Conservation (phyloP, 345 rosid genomes). For the Citrus inodora region DNA sequence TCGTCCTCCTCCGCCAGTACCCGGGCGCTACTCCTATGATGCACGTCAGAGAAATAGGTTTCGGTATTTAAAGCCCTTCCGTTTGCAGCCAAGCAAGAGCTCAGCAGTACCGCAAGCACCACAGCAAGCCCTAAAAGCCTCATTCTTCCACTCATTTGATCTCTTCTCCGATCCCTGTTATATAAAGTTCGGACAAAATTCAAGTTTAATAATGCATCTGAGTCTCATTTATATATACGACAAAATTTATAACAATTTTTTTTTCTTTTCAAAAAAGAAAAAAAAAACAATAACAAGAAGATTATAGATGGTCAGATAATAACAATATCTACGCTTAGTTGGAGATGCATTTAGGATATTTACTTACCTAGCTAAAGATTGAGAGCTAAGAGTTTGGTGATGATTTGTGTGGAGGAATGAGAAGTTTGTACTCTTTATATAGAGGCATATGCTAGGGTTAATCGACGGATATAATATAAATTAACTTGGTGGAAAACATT, state of each 20-base stretch:
- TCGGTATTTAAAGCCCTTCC: neutral
- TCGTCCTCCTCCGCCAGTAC: neutral
- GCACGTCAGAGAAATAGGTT: neutral
- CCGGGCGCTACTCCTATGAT: neutral
- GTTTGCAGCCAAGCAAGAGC: slow-evolving; percentile 20
- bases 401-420: neutral
- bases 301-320: neutral
- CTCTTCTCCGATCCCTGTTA: neutral
- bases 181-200: neutral
- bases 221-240: too few relatives aligned
- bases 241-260: too few relatives aligned
- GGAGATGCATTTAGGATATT: neutral
- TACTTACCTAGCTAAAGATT: neutral
- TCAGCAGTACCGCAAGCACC: slow-evolving; percentile 11
- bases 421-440: neutral
- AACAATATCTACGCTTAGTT: neutral
- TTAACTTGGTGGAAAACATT: neutral
- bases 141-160: slow-evolving; percentile 16
- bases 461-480: neutral
- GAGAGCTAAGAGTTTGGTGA: neutral
- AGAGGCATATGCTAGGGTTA: neutral
- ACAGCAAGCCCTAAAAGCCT: slow-evolving; percentile 21
- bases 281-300: too few relatives aligned
- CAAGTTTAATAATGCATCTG: neutral
- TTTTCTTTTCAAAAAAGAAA: neutral